Base-by-base conservation (phyloP, 2,329 filamentous ascomycete genomes). In the Cladophialophora immunda region DNA sequence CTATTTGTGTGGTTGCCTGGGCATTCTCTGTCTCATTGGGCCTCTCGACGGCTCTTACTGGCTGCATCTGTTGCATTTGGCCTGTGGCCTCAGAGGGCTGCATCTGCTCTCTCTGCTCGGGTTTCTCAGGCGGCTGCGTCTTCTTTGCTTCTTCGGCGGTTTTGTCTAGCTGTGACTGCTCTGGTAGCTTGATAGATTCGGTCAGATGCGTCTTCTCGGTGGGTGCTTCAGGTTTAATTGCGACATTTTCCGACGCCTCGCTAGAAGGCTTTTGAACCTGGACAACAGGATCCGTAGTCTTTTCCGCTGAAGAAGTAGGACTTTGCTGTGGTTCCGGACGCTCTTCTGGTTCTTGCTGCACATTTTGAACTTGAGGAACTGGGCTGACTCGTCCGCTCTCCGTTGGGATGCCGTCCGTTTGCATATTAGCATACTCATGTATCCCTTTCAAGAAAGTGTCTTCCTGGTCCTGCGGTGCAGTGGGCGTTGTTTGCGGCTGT, bases 401-500 rank as follows among this genome's bases (percentile, higher is more conserved):
- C 7, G 62, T 32, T 4, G 54, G 34, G 30, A 64, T 68, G 52
- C 32, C 58, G 17, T 68, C 64, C 53, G 27, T 52, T 38, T 64
- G 52, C 62, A 71, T 57, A 34, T 72, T 71, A 32, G 80, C 80
- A 66, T 81, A 81, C 54, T 81, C 79, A 27, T 81, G 76, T 59
- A 82, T 82, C n/a, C 81, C 81, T 67, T 77, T 75, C 15, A 81
- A 74, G 71, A 83, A 80, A 11, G 62, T 60, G 41, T 61, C 58
- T 55, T 62, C 63, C 13, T 19, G 36, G 29, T 65, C 54, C 38
- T 34, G 41, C 32, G 65, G 54, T 8, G 58, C 19, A 53, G 62
- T 19, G 29, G 22, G 22, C 32, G 34, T n/a, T 11, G 50, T 30
- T 47, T 50, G 32, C 25, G 65, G 59, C 4, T 50, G 59, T 4